These are phyloP conservation scores for Linnemannia exigua DNA, from an alignment of 192 early-diverging fungal genomes.

Conservation along the genomic window DNA sequence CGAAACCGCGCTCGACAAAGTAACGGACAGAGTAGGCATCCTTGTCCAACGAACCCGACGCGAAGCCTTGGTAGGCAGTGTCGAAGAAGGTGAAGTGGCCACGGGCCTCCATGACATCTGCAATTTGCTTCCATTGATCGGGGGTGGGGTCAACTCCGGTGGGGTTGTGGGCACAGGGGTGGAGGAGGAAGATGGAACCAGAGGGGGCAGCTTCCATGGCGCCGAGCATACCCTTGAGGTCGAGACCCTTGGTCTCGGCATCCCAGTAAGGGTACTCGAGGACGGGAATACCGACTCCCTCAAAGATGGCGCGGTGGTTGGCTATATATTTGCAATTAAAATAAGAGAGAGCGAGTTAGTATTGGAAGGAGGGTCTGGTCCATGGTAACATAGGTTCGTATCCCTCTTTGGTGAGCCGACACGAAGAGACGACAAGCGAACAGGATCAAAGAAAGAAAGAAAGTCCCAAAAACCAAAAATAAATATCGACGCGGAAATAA, in stretches of 20 bases:
- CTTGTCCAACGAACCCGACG: conserved; percentile 89
- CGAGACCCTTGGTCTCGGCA: conserved; percentile 79
- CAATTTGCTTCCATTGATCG: conserved; percentile 95
- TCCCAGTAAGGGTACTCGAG: conserved; percentile 95
- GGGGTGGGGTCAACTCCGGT: conserved; percentile 98
- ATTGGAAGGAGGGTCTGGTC: background rate
- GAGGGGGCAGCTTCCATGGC: conserved; percentile 77
- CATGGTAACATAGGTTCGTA: background rate
- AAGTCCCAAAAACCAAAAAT: conserved; percentile 7
- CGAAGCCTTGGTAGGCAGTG: conserved; percentile 99
- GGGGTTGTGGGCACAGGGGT: conserved; percentile 99
- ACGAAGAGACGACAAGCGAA: background rate
- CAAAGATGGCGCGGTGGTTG: conserved; percentile 94
- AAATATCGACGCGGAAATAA: background rate
- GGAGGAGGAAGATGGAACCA: conserved; percentile 90
- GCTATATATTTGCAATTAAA: conserved; percentile 51
- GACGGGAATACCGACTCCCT: conserved; percentile 86
- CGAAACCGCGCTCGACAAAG: conserved; percentile 93
- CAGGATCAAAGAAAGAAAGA: background rate
- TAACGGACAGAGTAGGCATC: conserved; percentile 95
- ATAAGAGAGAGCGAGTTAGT: background rate
- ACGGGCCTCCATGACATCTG: conserved; percentile 82
- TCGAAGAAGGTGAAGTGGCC: conserved; percentile 97
- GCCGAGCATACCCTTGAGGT: conserved; percentile 82
- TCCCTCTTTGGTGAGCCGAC: background rate